Evolutionary conservation across 331 rosid species (phyloP).

Genomic region (Telfairia occidentalis): DNA sequence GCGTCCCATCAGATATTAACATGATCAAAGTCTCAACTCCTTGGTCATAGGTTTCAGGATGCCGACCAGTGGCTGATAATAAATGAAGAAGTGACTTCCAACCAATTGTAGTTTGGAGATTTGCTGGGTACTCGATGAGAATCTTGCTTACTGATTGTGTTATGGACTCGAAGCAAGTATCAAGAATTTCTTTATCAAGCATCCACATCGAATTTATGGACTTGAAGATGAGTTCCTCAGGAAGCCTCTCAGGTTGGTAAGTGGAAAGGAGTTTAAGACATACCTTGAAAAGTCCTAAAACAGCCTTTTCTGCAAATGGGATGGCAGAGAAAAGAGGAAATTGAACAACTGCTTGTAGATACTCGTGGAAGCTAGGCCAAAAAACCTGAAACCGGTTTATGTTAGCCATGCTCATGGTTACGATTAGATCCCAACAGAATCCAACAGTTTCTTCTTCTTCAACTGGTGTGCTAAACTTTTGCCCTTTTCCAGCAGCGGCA

Average conservation of each 20-base stretch:
- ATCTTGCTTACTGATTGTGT: constrained; percentile 44
- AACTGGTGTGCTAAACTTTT: constrained; percentile 67
- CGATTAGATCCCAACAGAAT: constrained; percentile 83
- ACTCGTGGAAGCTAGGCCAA: constrained; percentile 69
- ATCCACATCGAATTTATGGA: constrained; percentile 88
- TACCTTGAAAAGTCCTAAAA: constrained; percentile 48
- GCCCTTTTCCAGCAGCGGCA: constrained; percentile 93
- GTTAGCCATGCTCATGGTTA: constrained; percentile 45
- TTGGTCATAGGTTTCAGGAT: constrained; percentile 53
- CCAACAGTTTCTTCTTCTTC: constrained; percentile 90
- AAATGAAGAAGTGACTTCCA: constrained; percentile 78
- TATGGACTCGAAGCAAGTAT: constrained; percentile 52
- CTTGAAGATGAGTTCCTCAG: constrained; percentile 76
- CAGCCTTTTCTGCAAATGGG: constrained; percentile 74
- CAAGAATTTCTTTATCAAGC: constrained; percentile 77
- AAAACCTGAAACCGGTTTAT: constrained; percentile 45
- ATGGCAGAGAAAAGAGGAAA: constrained; percentile 82
- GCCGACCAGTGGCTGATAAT: constrained; percentile 54
- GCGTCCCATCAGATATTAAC: constrained; percentile 43
- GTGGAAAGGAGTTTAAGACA: constrained; percentile 47
- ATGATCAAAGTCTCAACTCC: constrained; percentile 57
- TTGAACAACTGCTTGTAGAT: constrained; percentile 56
- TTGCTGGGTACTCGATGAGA: constrained; percentile 48
- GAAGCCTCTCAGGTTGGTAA: constrained; percentile 34
- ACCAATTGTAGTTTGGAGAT: constrained; percentile 57